phyloP scores from a whole-genome alignment of 805 yeast species.

The Cyberlindnera nakhonratchasimensis region DNA sequence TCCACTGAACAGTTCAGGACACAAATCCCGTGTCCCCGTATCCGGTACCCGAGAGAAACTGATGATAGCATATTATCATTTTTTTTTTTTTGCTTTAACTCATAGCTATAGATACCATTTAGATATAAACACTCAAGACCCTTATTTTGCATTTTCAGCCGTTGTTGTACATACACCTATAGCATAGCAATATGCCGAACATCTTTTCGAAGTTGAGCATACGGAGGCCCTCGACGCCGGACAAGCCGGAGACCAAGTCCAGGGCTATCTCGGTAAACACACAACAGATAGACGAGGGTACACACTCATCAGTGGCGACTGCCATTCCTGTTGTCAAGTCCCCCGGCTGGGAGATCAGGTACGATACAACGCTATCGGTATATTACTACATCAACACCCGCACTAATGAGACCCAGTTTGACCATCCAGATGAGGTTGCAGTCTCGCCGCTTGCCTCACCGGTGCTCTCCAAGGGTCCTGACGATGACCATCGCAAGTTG shows the following conservation, averaged over 20 bases:
- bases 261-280: neutral
- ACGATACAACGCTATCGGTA: constrained; percentile 31
- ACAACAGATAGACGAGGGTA: neutral
- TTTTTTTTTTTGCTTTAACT: too few relatives aligned
- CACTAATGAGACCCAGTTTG: constrained; percentile 33
- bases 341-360: constrained; percentile 24
- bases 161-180: too few relatives aligned
- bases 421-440: constrained; percentile 39
- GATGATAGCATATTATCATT: too few relatives aligned
- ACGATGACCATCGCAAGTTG: constrained; percentile 7
- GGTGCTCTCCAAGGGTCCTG: neutral
- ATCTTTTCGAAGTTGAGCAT: constrained; percentile 6
- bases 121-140: too few relatives aligned
- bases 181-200: too few relatives aligned
- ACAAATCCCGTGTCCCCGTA: too few relatives aligned
- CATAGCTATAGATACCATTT: too few relatives aligned
- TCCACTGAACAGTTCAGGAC: too few relatives aligned
- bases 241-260: neutral
- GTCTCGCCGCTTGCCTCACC: constrained; percentile 22
- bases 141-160: too few relatives aligned
- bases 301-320: too few relatives aligned
- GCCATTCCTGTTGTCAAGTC: constrained; percentile 19
- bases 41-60: too few relatives aligned
- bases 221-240: neutral
- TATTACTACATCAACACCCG: constrained; percentile 32